Percentiles rank a stretch among this genome's conserved stretches.
These are phyloP conservation scores for Kodamaea lidongshanica DNA, from an alignment of 805 yeast species.

Conservation along the genomic window DNA sequence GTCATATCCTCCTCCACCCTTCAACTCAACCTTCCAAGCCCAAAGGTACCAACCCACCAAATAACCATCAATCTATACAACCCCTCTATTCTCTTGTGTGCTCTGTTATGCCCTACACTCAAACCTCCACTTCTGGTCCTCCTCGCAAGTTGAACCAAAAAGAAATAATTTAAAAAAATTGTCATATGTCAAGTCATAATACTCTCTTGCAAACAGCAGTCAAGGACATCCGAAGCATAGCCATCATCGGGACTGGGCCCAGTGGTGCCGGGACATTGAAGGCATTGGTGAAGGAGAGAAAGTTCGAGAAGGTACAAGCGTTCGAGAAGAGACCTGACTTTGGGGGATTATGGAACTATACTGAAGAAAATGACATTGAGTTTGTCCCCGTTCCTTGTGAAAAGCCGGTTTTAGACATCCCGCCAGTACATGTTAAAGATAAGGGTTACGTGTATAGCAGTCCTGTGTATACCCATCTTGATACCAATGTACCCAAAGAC, in stretches of 20 bases:
- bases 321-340: constrained; percentile 52
- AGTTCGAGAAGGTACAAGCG: constrained; percentile 44
- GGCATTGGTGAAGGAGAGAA: constrained; percentile 50
- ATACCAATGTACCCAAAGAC: constrained; percentile 60
- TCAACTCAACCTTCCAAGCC: no score
- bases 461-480: constrained; percentile 59
- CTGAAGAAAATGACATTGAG: constrained; percentile 22
- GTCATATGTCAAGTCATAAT: constrained; percentile 5
- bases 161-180: no score
- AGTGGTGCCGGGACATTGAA: constrained; percentile 19
- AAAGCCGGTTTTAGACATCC: constrained; percentile 14
- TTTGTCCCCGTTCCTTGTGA: constrained; percentile 16
- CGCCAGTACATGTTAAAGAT: constrained; percentile 9
- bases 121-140: no score
- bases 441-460: constrained; percentile 19
- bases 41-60: no score
- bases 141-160: no score
- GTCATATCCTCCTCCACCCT: no score
- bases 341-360: constrained; percentile 83
- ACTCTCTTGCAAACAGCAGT: constrained; percentile 5
- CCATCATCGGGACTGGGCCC: constrained; percentile 20
- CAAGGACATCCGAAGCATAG: constrained; percentile 10
- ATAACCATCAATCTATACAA: no score
- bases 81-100: no score
- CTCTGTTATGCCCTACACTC: no score